Percentiles rank a stretch among this genome's conserved stretches.
phyloP scores from a whole-genome alignment of 2,329 filamentous ascomycete species.

The Leptographium flavum region DNA sequence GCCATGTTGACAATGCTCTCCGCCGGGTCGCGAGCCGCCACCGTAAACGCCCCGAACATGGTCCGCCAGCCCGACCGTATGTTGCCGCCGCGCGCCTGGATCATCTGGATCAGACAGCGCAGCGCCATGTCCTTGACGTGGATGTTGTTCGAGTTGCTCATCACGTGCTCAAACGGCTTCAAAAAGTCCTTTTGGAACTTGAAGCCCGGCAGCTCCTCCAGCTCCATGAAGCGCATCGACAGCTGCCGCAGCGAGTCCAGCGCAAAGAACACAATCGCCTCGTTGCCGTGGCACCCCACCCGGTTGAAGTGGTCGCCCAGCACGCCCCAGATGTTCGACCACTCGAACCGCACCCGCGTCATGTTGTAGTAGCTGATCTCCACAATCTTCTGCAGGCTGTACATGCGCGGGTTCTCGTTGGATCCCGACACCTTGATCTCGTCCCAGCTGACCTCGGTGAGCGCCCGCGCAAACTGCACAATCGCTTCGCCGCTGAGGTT shows the following conservation, averaged over 20 bases:
- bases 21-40: conserved; percentile 83
- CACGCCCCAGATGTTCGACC: conserved; percentile 95
- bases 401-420: conserved; percentile 89
- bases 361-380: conserved; percentile 99
- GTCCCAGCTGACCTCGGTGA: conserved; percentile 97
- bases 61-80: conserved; percentile 97
- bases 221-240: conserved; percentile 98
- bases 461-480: conserved; percentile 79
- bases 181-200: conserved; percentile 99
- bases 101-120: conserved; percentile 96
- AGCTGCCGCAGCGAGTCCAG: conserved; percentile 89
- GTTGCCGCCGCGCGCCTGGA: conserved; percentile 89
- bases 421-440: conserved; percentile 96
- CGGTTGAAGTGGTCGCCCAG: conserved; percentile 98
- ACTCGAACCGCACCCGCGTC: conserved; percentile 94
- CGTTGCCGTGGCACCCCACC: conserved; percentile 92
- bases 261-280: conserved; percentile 92
- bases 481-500: conserved; percentile 89
- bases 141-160: conserved; percentile 81
- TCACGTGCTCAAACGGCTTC: conserved; percentile 95
- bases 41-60: conserved; percentile 98
- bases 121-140: conserved; percentile 96
- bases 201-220: conserved; percentile 94
- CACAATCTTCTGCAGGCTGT: conserved; percentile 94
- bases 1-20: conserved; percentile 94